Base-by-base conservation (phyloP, 176 grass and related monocot species). In the Cymbopogon citratus region DNA sequence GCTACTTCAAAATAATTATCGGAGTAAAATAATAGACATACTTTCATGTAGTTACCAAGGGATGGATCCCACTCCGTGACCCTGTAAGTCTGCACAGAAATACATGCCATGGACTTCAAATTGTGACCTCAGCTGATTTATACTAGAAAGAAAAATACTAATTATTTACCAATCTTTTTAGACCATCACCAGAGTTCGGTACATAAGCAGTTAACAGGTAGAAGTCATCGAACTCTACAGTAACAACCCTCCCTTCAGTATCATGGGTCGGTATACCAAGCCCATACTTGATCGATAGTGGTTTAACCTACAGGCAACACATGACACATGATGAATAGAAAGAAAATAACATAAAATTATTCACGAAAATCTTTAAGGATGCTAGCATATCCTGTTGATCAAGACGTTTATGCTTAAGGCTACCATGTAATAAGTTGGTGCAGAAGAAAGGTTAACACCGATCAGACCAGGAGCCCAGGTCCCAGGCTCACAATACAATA, bases 151-250 rank as follows among this genome's bases (percentile, higher is more conserved):
- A 78, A 64, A 65, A 38, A 26, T 6, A 78, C 13, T 31, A 73
- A 68, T 61, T 11, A 71, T 66, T 82, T 84, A 75, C 85, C 85
- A 85, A 33, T 89, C 92, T 91, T 86, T 25, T 91, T 63, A 94
- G 89, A 44, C 89, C 92, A 85, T 94, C 92, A 76, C 92, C 92
- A 60, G 92, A 79, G 86, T 94, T 94, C n/a, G 92, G 92, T 18
- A 94, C 92, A 89, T 94, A 94, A 75, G 76, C 89, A 66, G 76
- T 84, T 63, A 94, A 79, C 67, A 94, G 84, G 67, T 94, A 94
- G 83, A 94, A 91, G 73, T 73, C 49, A 81, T 89, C 86, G 43
- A 94, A 94, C 74, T 94, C 92, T 52, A 91, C 76, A 21, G 92
- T 91, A 7, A 94, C 77, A 84, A 94, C 67, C 77, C 92, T 87